Evolutionary conservation across 306 rosid genomes (phyloP), one percentile per base, ranked within the genome.

Genomic region (Quercus suber): DNA sequence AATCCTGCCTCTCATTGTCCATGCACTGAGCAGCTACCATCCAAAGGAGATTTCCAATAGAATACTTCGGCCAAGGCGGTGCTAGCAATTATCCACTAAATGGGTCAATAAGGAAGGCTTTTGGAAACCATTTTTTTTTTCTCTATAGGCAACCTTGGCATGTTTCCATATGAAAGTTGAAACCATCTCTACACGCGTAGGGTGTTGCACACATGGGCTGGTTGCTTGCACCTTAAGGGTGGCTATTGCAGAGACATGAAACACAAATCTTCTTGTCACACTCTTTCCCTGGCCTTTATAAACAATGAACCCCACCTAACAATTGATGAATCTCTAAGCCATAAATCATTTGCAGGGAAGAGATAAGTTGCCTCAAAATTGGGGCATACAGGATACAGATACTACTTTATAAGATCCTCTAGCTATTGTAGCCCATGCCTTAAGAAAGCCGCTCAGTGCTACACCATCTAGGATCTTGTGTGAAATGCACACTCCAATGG

Each of bases 381-480:
- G 5, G 87, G 85, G 12, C 6, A 35, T 35, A 35, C 41, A 35
- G 4, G 3, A 35, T 35, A 35, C 41, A 35, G 4, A 3, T 9
- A 67, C 49, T 0, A 31, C 1, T 3, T 12, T 19, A 7, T 67
- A 8, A 1, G 12, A 15, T 0, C 72, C 68, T 1, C 69, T 55
- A 15, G 77, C 56, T 9, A 27, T 55, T 28, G 80, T 55, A 23
- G 80, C 53, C 89, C 89, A 88, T 2, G 82, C 76, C 33, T 83
- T 81, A 67, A 85, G 37, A 33, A 85, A 82, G n/a, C 78, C 49
- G 33, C 82, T 71, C 69, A 88, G 60, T 21, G 84, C 81, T 6
- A 76, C 77, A 4, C 86, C 91, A 35, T 88, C 91, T 2, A 75
- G 70, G 19, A 88, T 82, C 60, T 81, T 83, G 77, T 88, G 89